Conservation (phyloP, 139 green algal genomes). For the Picochlorum sp. region DNA sequence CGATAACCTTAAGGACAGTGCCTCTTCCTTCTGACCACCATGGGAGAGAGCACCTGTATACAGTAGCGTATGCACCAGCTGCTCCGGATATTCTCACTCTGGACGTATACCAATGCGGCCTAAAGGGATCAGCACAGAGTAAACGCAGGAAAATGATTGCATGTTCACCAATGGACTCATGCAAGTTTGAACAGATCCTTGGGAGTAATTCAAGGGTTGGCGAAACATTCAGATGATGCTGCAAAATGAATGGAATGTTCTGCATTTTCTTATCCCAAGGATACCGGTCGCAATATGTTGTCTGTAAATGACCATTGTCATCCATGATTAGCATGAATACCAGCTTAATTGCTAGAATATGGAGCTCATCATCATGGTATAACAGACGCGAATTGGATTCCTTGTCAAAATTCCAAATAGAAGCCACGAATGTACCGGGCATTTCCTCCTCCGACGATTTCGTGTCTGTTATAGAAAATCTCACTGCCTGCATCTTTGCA, state of each 20-base stretch:
- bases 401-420: not conserved
- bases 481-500: too few species aligned
- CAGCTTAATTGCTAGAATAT: slow-evolving; percentile 40
- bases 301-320: slow-evolving; percentile 29
- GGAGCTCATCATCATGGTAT: slow-evolving; percentile 33
- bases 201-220: slow-evolving; percentile 21
- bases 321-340: slow-evolving; percentile 46
- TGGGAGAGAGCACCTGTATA: slow-evolving; percentile 37
- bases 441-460: too few species aligned
- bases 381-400: slow-evolving; percentile 26
- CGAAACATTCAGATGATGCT: slow-evolving; percentile 38
- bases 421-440: too few species aligned
- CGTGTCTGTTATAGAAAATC: too few species aligned
- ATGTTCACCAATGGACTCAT: slow-evolving; percentile 11
- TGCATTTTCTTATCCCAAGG: slow-evolving; percentile 26
- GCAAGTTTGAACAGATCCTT: slow-evolving; percentile 22
- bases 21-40: slow-evolving; percentile 12
- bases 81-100: slow-evolving; percentile 33
- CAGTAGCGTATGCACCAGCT: slow-evolving; percentile 38
- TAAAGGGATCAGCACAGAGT: slow-evolving; percentile 40
- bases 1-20: slow-evolving; percentile 50
- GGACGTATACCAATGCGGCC: slow-evolving; percentile 28
- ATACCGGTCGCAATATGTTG: slow-evolving; percentile 29
- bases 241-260: slow-evolving; percentile 44
- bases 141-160: slow-evolving; percentile 43